These are phyloP conservation scores for Asclepias syriaca DNA, from an alignment of 257 asterid species.

Conservation along the genomic window DNA sequence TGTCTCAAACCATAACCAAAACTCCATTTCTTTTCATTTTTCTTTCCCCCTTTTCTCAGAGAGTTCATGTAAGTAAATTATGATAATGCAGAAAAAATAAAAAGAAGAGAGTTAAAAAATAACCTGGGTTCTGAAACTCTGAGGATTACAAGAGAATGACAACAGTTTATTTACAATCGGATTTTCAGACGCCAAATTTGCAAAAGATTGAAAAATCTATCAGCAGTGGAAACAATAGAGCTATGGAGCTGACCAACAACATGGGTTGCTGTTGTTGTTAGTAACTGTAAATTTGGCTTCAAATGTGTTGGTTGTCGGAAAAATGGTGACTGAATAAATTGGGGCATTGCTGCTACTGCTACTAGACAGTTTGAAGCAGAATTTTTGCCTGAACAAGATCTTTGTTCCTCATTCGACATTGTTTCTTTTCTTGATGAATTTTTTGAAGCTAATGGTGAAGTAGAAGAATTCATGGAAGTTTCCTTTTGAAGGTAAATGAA, in stretches of 20 bases:
- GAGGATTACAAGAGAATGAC: slow-evolving; percentile 43
- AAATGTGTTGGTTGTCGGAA: slow-evolving; percentile 29
- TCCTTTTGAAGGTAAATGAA: not conserved
- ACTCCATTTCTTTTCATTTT: not conserved
- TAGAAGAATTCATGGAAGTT: slow-evolving; percentile 8
- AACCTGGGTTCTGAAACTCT: slow-evolving; percentile 46
- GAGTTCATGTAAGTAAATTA: not conserved
- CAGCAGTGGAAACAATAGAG: slow-evolving; percentile 32
- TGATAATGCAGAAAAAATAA: not conserved
- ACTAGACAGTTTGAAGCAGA: slow-evolving; percentile 29
- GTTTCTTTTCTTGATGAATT: slow-evolving; percentile 13
- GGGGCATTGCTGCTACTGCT: slow-evolving; percentile 29
- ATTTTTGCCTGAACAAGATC: not conserved
- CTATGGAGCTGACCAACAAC: slow-evolving; percentile 36
- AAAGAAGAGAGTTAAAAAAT: not conserved
- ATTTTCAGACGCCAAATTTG: slow-evolving; percentile 36
- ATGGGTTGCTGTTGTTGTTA: slow-evolving; percentile 33
- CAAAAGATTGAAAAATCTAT: slow-evolving; percentile 31
- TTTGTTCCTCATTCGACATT: slow-evolving; percentile 11
- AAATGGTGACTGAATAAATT: slow-evolving; percentile 35
- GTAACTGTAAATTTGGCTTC: slow-evolving; percentile 37
- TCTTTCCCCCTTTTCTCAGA: not conserved
- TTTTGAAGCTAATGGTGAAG: slow-evolving; percentile 22
- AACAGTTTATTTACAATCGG: slow-evolving; percentile 38
- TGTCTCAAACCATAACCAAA: not conserved